Evolutionary conservation across 306 rosid genomes (phyloP).

Genomic region (Purshia tridentata): DNA sequence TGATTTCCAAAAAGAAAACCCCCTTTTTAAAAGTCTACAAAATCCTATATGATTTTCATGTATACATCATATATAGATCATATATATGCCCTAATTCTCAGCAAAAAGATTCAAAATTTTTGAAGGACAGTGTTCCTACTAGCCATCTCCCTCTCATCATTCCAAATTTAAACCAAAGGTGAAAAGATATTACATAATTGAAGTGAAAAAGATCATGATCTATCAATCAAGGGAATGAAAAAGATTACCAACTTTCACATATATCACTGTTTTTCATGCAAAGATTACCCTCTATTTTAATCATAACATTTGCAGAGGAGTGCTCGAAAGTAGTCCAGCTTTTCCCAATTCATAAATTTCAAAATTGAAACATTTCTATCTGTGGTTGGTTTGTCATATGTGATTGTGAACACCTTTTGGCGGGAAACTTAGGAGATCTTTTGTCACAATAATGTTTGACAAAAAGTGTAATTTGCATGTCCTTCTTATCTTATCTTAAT

Average conservation of each 20-base stretch:
- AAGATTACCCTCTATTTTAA: constrained; percentile 36
- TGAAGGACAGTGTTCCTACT: constrained; percentile 26
- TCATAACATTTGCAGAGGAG: constrained; percentile 31
- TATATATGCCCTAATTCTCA: constrained; percentile 31
- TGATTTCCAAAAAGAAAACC: neutral
- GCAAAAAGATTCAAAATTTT: constrained; percentile 28
- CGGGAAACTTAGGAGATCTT: constrained; percentile 18
- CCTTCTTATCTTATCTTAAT: no score
- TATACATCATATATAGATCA: constrained; percentile 20
- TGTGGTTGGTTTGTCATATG: constrained; percentile 16
- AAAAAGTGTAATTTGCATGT: constrained; percentile 17
- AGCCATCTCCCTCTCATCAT: constrained; percentile 32
- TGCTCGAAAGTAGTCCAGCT: constrained; percentile 27
- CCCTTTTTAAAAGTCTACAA: constrained; percentile 39
- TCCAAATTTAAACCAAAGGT: constrained; percentile 46
- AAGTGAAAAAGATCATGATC: constrained; percentile 61
- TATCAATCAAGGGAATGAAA: constrained; percentile 58
- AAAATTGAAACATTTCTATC: constrained; percentile 24
- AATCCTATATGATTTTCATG: constrained; percentile 22
- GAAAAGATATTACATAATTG: constrained; percentile 33
- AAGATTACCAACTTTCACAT: constrained; percentile 48
- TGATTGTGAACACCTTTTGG: constrained; percentile 18
- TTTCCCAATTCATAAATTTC: constrained; percentile 8
- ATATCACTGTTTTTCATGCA: constrained; percentile 35
- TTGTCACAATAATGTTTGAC: constrained; percentile 34